Evolutionary conservation across 352 stramenopile genomes (phyloP).

Genomic region (Phytophthora cactorum): DNA sequence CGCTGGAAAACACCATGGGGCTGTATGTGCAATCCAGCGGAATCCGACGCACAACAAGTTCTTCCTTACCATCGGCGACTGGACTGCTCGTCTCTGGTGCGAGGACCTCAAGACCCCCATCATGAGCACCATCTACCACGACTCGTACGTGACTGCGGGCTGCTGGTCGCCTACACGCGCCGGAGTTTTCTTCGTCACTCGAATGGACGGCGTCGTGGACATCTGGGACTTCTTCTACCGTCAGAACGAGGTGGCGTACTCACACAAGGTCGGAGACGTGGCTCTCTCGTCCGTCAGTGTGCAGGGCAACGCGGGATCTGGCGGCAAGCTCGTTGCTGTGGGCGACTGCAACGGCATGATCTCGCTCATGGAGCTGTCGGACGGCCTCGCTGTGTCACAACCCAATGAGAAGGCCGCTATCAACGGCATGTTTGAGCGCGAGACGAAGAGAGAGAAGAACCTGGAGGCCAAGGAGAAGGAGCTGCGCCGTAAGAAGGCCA

Average conservation of each 20-base stretch:
- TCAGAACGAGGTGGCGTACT: conserved; percentile 97
- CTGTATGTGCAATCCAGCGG: conserved; percentile 95
- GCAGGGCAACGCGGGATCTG: conserved; percentile 88
- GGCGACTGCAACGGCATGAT: conserved; percentile 97
- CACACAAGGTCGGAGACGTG: conserved; percentile 95
- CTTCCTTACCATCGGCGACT: conserved; percentile 98
- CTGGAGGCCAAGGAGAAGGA: conserved; percentile 92
- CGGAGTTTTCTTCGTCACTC: conserved; percentile 97
- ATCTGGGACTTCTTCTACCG: conserved; percentile 98
- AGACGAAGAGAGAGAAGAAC: conserved; percentile 97
- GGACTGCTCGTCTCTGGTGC: conserved; percentile 96
- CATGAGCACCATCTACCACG: conserved; percentile 97
- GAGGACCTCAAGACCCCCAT: conserved; percentile 98
- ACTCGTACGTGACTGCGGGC: conserved; percentile 95
- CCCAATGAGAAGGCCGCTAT: conserved; percentile 95
- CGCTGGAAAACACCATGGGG: conserved; percentile 95
- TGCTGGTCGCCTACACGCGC: conserved; percentile 96
- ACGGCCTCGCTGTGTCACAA: conserved; percentile 91
- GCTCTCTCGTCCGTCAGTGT: conserved; percentile 93
- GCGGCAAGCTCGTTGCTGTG: conserved; percentile 94
- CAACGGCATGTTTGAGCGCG: conserved; percentile 96
- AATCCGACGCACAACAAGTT: conserved; percentile 98
- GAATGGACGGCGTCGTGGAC: conserved; percentile 97
- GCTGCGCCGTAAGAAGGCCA: conserved; percentile 82
- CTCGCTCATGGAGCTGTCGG: conserved; percentile 95